phyloP scores from a whole-genome alignment of 73 alveolate genomes.

The Symbiodinium natans region DNA sequence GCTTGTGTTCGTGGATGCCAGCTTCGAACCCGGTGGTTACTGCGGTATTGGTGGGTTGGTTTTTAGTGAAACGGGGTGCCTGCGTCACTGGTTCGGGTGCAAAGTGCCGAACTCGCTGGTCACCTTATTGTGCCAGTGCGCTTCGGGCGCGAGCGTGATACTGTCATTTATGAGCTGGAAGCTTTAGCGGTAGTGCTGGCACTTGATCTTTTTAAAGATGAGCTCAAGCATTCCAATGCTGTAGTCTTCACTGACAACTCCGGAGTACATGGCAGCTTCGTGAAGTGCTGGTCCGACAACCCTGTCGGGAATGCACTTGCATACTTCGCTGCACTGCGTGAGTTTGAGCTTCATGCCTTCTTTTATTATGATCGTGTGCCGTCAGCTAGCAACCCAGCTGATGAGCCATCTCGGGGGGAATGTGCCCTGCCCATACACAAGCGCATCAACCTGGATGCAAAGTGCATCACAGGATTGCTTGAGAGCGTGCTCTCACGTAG shows the following conservation, averaged over 20 bases:
- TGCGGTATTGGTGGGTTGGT: neutral
- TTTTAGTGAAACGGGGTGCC: neutral
- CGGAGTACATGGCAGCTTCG: neutral
- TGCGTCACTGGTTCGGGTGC: neutral
- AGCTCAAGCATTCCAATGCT: neutral
- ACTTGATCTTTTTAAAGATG: neutral
- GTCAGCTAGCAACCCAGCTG: too few relatives aligned
- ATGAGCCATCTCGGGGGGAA: too few relatives aligned
- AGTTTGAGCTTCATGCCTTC: too few relatives aligned
- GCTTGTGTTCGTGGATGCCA: conserved; percentile 11
- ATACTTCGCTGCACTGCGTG: too few relatives aligned
- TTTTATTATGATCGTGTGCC: too few relatives aligned
- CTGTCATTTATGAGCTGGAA: neutral
- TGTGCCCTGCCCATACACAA: too few relatives aligned
- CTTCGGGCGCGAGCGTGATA: neutral
- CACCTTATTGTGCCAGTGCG: neutral
- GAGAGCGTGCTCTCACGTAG: too few relatives aligned
- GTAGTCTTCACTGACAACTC: conserved; percentile 6
- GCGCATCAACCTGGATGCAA: too few relatives aligned
- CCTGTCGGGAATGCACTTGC: too few relatives aligned
- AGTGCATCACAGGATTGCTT: too few relatives aligned
- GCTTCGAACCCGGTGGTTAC: neutral
- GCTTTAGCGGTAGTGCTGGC: neutral
- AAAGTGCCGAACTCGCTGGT: neutral
- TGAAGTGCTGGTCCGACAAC: too few relatives aligned